phyloP scores from a whole-genome alignment of 2,329 filamentous ascomycete species.

The Trichoderma oligosporum region DNA sequence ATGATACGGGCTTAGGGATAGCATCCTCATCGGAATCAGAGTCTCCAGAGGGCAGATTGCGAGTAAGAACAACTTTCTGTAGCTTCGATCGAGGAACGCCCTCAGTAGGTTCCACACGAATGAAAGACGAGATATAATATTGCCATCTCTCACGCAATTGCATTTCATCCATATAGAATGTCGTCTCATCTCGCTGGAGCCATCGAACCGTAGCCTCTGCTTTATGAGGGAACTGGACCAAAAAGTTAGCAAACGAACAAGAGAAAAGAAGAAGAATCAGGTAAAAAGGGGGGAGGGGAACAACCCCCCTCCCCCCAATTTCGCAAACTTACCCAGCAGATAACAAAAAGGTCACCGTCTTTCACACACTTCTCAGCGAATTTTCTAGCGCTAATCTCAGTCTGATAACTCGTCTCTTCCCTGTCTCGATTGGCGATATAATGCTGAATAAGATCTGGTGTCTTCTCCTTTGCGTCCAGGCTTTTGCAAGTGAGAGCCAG shows the following conservation, averaged over 20 bases:
- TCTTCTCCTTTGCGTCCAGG: slow-evolving; percentile 87
- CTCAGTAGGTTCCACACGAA: slow-evolving; percentile 83
- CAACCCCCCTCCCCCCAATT: too few relatives aligned
- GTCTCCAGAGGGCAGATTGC: slow-evolving; percentile 63
- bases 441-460: slow-evolving; percentile 80
- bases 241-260: background rate
- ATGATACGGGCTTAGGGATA: slow-evolving; percentile 57
- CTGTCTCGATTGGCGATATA: slow-evolving; percentile 78
- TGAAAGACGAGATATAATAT: slow-evolving; percentile 91
- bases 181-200: slow-evolving; percentile 64
- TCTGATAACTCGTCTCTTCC: slow-evolving; percentile 83
- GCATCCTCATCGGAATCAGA: slow-evolving; percentile 61
- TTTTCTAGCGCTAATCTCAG: slow-evolving; percentile 85
- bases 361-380: slow-evolving; percentile 90
- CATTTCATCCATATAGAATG: slow-evolving; percentile 86
- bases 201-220: slow-evolving; percentile 69
- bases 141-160: slow-evolving; percentile 82
- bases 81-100: slow-evolving; percentile 64
- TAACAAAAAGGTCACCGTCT: slow-evolving; percentile 85
- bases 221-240: slow-evolving; percentile 59
- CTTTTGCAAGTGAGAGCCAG: slow-evolving; percentile 80
- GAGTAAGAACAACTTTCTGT: slow-evolving; percentile 65
- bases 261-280: slow-evolving; percentile 19
- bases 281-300: too few relatives aligned
- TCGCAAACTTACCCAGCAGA: slow-evolving; percentile 73